A percentile compares a stretch with the other conserved stretches of the same genome.
These are phyloP conservation scores for Mycena sanguinolenta DNA, from an alignment of 768 basidiomycete genomes.

Conservation along the genomic window DNA sequence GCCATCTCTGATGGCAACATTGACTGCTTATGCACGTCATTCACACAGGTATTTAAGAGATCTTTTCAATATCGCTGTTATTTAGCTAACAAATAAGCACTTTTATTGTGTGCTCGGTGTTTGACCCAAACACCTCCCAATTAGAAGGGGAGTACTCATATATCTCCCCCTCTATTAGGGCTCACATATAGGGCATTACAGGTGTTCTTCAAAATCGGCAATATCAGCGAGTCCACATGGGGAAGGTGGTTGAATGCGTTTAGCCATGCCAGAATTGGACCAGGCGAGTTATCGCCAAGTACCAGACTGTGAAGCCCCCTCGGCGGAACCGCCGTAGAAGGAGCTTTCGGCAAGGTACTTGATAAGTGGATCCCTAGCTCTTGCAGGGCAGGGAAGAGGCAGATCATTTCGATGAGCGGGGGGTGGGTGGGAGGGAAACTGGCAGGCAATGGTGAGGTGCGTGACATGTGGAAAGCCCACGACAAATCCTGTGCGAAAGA, in stretches of 20 bases:
- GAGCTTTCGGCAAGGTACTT: background rate
- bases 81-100: no score
- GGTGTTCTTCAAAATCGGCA: background rate
- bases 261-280: background rate
- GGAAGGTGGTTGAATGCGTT: background rate
- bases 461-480: background rate
- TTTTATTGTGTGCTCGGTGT: no score
- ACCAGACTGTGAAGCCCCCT: background rate
- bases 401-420: background rate
- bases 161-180: no score
- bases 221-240: background rate
- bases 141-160: no score
- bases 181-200: no score
- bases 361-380: background rate
- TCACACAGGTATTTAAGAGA: no score
- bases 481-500: background rate
- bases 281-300: background rate
- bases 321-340: background rate
- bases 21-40: no score
- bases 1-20: no score
- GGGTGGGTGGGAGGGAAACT: background rate
- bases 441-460: background rate
- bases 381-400: background rate
- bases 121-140: no score
- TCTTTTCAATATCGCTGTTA: no score